Base-by-base conservation (phyloP, 176 grass and related monocot species). In the Thalia dealbata region DNA sequence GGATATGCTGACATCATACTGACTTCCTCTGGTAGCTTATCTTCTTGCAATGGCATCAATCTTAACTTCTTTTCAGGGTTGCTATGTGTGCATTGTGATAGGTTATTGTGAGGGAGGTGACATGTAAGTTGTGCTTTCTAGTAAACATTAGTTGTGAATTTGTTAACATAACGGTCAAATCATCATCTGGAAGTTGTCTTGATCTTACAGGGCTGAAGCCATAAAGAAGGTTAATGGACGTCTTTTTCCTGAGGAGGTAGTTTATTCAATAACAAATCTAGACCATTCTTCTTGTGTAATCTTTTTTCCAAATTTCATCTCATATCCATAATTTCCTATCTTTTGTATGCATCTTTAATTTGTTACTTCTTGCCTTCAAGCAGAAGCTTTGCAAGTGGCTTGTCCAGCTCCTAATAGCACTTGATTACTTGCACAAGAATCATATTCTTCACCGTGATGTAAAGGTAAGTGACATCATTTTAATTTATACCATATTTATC, bases 361-460 rank as follows among this genome's bases (percentile, higher is more conserved):
- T 41, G 52, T 32, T 76, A 73, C 38, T n/a, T 21, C 43, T 78
- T 82, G 7, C 43, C 24, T 82, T 42, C 26, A 76, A 81, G 19
- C 87, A 97, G 93, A 92, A 84, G 54, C 82, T 97, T 3, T 97
- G 89, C 29, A 60, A 71, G 56, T 92, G 93, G 89, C 85, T 97
- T 73, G 93, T 91, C 35, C 93, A 97, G 68, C 89, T 97, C 50
- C 87, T 97, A 7, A 88, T 86, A 73, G 93, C 93, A 70, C 89
- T 97, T 69, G 93, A 92, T 67, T 97, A 97, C 75, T 83, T 97
- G 70, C 89, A 97, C 78, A 50, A 14, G 21, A 97, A 84, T 77
- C 87, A 97, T 86, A 92, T 97, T 68, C 87, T 97, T 64, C 93
- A 97, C 88, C 82, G 89, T 6, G 89, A 97, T 84, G 93, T 97